Evolutionary conservation across 805 yeast species (phyloP), one percentile per base, ranked within the genome.

Genomic region (Saturnispora bothae): DNA sequence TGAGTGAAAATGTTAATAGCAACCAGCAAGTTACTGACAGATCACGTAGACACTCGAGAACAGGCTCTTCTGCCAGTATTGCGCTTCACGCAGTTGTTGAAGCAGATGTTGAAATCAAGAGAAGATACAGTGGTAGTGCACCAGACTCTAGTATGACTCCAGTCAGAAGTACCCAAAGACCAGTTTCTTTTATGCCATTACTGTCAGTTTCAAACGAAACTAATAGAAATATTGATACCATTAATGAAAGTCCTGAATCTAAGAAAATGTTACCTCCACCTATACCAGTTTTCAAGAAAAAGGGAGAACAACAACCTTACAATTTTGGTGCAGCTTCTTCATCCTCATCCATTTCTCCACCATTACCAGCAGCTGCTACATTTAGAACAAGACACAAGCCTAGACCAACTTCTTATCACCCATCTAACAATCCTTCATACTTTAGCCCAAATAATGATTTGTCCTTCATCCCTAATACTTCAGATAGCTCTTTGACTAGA

Each of bases 391-490:
- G 66, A 9, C 70, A 74, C 54, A 78, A 73, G 51, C 88, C 85
- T 41, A 71, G 94, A 54, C 94, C 94, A 30, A 82, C 89, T 0
- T 81, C 92, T 8, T 83, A 79, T 51, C 88, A 83, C 52, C 94
- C 94, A 14, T 69, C 78, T 2, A 31, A 28, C 14, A 29, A 29
- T 25, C 40, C 57, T 3, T 45, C 41, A 21, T 52, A 36, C 31
- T 53, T 46, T 35, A 47, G 44, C 34, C 49, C 57, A n/a, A 35
- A 52, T 19, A 48, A 50, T 12, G 63, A 59, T 41, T 45, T 51
- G 25, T 47, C 59, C 4, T 59, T 52, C 43, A 40, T 55, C 26
- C 42, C 54, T 18, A 54, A 59, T 4, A 43, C 50, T 20, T 47
- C 54, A 0, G 56, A 53, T 33, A 42, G 48, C 7, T 47, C 50